Conservation (phyloP, 2,329 filamentous ascomycete species). For the Stachybotrys chartarum region DNA sequence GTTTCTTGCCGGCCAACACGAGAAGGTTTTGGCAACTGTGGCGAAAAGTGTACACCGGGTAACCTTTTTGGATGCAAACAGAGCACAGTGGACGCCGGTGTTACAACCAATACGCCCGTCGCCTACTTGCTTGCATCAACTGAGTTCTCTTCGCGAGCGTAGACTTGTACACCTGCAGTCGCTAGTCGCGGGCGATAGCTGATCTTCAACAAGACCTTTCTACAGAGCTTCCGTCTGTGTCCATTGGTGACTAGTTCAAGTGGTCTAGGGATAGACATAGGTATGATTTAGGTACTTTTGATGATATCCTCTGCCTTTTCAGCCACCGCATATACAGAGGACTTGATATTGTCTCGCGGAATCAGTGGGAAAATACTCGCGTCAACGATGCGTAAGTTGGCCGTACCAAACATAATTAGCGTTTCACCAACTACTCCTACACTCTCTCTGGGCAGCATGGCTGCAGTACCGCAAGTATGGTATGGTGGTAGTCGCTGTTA, state of each 20-base stretch:
- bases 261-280: no score
- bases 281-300: neutral
- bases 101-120: neutral
- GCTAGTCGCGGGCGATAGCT: neutral
- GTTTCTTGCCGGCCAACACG: constrained; percentile 25
- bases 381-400: constrained; percentile 35
- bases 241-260: no score
- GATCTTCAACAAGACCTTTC: neutral
- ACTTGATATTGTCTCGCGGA: constrained; percentile 25
- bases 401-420: constrained; percentile 33
- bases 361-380: constrained; percentile 36
- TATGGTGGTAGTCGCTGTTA: constrained; percentile 29
- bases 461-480: constrained; percentile 11
- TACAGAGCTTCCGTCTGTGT: neutral
- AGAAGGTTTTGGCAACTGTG: constrained; percentile 27
- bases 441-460: constrained; percentile 33
- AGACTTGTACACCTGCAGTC: neutral
- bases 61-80: neutral
- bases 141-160: neutral
- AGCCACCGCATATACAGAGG: constrained; percentile 16
- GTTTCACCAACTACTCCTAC: constrained; percentile 35
- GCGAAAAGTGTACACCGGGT: constrained; percentile 19
- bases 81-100: neutral
- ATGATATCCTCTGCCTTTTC: constrained; percentile 23
- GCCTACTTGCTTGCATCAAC: neutral